These are phyloP conservation scores for Amaranthus palmeri DNA, from an alignment of 148 eudicot species.

Conservation along the genomic window DNA sequence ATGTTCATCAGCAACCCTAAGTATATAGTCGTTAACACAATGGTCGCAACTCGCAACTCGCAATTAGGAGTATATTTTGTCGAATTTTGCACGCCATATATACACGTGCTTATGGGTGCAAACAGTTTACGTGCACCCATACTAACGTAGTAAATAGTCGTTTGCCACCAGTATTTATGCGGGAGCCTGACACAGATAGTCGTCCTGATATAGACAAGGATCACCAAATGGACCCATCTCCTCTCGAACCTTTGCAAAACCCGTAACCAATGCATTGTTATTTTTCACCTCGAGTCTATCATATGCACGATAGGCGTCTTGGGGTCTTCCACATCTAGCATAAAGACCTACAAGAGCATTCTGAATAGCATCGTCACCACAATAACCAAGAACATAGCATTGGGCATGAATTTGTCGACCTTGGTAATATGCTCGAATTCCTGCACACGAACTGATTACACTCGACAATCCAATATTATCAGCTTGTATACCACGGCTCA, in stretches of 20 bases:
- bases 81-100: no score
- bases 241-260: constrained; percentile 34
- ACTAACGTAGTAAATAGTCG: no score
- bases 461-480: constrained; percentile 87
- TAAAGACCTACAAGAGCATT: constrained; percentile 79
- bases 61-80: no score
- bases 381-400: constrained; percentile 59
- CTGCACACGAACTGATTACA: constrained; percentile 87
- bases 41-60: no score
- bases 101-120: no score
- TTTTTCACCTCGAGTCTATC: constrained; percentile 54
- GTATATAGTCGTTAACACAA: no score
- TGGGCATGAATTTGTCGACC: constrained; percentile 88
- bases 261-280: constrained; percentile 65
- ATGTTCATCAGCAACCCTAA: no score
- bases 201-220: no score
- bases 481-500: constrained; percentile 43
- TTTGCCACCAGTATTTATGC: no score
- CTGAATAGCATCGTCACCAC: constrained; percentile 60
- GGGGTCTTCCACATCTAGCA: constrained; percentile 74
- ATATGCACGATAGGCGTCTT: constrained; percentile 66
- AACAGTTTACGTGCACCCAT: no score
- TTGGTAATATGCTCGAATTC: constrained; percentile 69
- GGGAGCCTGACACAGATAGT: no score
- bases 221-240: no score